Percentiles rank a stretch among this genome's conserved stretches.
phyloP scores from a whole-genome alignment of 805 yeast species.

The Starmerella khaoyaiensis region DNA sequence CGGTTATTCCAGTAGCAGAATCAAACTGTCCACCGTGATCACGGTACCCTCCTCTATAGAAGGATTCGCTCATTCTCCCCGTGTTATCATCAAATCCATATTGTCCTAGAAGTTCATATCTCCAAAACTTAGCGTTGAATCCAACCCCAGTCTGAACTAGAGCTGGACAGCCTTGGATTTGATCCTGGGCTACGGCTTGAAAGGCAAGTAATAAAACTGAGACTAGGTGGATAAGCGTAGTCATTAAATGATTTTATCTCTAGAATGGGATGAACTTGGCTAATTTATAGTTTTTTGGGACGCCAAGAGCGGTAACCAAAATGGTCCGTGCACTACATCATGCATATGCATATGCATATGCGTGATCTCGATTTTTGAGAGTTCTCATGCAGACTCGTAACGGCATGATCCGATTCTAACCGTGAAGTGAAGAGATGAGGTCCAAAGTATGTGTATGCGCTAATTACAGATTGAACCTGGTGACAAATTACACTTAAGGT shows the following conservation, averaged over 20 bases:
- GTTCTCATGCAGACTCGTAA: too few species aligned
- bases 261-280: too few species aligned
- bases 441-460: too few species aligned
- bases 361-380: too few species aligned
- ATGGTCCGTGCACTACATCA: too few species aligned
- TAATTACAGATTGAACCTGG: too few species aligned
- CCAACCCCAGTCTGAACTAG: not conserved
- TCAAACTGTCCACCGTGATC: not conserved
- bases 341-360: not conserved
- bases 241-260: too few species aligned
- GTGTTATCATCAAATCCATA: not conserved
- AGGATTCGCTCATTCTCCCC: not conserved
- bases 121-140: conserved; percentile 1
- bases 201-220: not conserved
- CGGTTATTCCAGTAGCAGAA: conserved; percentile 1
- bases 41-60: not conserved
- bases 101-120: not conserved
- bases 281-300: too few species aligned
- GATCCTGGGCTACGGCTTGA: not conserved
- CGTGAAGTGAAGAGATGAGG: too few species aligned
- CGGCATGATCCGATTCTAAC: too few species aligned
- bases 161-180: conserved; percentile 1
- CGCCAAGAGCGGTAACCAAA: too few species aligned
- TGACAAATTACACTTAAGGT: too few species aligned
- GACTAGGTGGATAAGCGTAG: not conserved